Evolutionary conservation across 805 yeast genomes (phyloP).

Genomic region (Babjeviella inositovora): DNA sequence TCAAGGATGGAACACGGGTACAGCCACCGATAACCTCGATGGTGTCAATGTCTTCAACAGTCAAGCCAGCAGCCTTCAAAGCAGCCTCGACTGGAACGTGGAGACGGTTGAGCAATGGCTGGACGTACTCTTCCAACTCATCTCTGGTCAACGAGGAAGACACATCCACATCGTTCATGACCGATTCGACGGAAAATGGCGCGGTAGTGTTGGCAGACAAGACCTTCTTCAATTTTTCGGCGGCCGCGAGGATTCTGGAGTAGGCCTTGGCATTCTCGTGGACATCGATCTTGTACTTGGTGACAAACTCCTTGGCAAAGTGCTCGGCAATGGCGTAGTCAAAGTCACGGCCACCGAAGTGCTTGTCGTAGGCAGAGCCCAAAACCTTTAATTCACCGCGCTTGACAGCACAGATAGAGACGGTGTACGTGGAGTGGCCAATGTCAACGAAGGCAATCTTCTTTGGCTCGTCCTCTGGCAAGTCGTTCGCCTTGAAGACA

Average conservation of each 20-base stretch:
- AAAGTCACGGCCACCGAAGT: constrained; percentile 97
- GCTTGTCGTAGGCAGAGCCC: constrained; percentile 86
- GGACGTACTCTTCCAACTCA: constrained; percentile 79
- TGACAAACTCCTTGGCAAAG: constrained; percentile 84
- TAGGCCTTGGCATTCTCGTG: constrained; percentile 87
- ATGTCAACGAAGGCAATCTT: constrained; percentile 89
- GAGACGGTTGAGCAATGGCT: constrained; percentile 68
- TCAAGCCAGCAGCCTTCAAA: constrained; percentile 61
- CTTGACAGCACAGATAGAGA: constrained; percentile 79
- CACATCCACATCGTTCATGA: constrained; percentile 95
- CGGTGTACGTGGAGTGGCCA: constrained; percentile 93
- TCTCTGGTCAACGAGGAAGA: constrained; percentile 80
- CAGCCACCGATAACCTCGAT: constrained; percentile 97
- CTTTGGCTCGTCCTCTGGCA: constrained; percentile 88
- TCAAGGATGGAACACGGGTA: constrained; percentile 91
- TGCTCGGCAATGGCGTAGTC: constrained; percentile 90
- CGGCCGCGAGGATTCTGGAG: constrained; percentile 80
- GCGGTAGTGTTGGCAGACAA: constrained; percentile 91
- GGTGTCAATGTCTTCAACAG: constrained; percentile 64
- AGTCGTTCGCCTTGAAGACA: constrained; percentile 83
- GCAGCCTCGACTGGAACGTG: constrained; percentile 70
- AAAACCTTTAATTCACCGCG: constrained; percentile 91
- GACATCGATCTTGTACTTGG: constrained; percentile 87
- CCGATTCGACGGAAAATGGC: constrained; percentile 89
- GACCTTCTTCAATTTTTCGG: constrained; percentile 91